These are phyloP conservation scores for Aquanectria penicillioides DNA, from an alignment of 2,329 filamentous ascomycete species.

Conservation along the genomic window DNA sequence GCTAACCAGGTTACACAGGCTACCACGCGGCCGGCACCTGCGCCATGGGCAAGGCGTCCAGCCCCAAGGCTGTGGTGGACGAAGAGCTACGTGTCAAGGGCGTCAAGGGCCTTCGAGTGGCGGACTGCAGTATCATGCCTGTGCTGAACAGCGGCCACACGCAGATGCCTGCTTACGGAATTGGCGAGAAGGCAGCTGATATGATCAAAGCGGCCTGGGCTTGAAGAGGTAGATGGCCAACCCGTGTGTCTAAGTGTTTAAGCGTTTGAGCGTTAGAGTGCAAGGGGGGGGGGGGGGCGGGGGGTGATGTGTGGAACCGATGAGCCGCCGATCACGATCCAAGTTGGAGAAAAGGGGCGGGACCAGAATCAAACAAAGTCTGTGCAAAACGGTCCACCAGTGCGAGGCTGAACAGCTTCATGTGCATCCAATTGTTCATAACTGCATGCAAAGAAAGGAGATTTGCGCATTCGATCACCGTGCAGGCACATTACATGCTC, in stretches of 20 bases:
- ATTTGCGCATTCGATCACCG: too few species aligned
- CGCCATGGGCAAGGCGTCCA: slow-evolving; percentile 49
- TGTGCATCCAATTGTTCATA: background rate
- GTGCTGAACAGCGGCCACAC: slow-evolving; percentile 58
- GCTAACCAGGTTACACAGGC: background rate
- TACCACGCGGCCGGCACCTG: slow-evolving; percentile 44
- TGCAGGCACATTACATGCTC: too few species aligned
- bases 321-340: too few species aligned
- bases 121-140: slow-evolving; percentile 64
- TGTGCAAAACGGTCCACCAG: background rate
- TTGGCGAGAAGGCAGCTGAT: slow-evolving; percentile 62
- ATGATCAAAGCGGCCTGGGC: slow-evolving; percentile 54
- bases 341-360: too few species aligned
- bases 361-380: too few species aligned
- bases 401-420: background rate
- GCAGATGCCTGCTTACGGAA: slow-evolving; percentile 67
- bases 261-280: too few species aligned
- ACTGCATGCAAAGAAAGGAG: slow-evolving; percentile 3
- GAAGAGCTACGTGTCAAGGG: slow-evolving; percentile 62
- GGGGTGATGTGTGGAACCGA: background rate
- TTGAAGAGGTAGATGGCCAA: background rate
- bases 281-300: too few species aligned
- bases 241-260: too few species aligned
- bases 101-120: slow-evolving; percentile 62
- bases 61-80: slow-evolving; percentile 65